Evolutionary conservation across 2,329 filamentous ascomycete species (phyloP), one percentile per base, ranked within the genome.

Genomic region (Xylariaceae sp.): DNA sequence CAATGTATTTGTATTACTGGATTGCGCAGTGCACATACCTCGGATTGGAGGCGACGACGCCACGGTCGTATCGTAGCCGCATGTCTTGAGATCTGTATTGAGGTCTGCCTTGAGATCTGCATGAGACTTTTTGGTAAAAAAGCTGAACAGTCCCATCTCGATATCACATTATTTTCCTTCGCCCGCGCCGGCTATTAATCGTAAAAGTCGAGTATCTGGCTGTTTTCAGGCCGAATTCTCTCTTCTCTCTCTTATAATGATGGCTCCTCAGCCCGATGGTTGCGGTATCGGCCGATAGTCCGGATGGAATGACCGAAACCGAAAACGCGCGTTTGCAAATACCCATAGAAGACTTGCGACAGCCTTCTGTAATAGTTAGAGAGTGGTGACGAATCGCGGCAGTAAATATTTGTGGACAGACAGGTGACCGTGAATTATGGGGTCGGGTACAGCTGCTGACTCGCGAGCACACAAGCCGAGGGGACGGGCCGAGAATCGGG

Each of bases 51-150:
- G 66, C 19, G 67, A 63, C 32, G 64, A 62, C 8, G 71, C 66
- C n/a, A 69, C 62, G 4, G 70, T 69, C 44, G 66, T 59, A 62
- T 74, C 66, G 54, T 75, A 75, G 12, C 71, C 66, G 47, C 70
- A 67, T 9, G 65, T 65, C 54, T 70, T 70, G 46, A 74, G 64
- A 37, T 37, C 36, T 9, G 65, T 65, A 53, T 70, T 70, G 46
- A 74, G 64, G 16, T 37, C 36, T 34, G 55, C 49, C 55, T 57
- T 59, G 36, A 57, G 41, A 40, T 57, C 57, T 36, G 57, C 54
- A 48, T 54, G 54, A 47, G 61, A 59, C 52, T 65, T 68, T 55
- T 63, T 66, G 40, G 68, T 66, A 18, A 72, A 61, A 41, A 72
- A 68, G 52, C 60, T 67, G 43, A 72, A 59, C 32, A 72, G 61